These are phyloP conservation scores for Rhodamnia argentea DNA, from an alignment of 345 rosid species.

Conservation along the genomic window DNA sequence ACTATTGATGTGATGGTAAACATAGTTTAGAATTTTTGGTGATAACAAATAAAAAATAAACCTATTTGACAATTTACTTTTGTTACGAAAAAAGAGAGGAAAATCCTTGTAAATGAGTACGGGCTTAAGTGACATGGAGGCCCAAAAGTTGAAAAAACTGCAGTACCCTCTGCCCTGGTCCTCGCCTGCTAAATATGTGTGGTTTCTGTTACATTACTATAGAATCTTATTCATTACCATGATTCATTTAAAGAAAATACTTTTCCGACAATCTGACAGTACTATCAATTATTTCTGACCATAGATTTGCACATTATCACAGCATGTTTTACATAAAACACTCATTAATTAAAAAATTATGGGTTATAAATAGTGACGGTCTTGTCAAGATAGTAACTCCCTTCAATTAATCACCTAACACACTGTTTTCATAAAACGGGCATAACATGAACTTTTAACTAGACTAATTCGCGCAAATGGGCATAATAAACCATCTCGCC, in stretches of 20 bases:
- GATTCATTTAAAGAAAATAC: not conserved
- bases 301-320: too few species aligned
- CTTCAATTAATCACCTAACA: not conserved
- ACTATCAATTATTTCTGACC: too few species aligned
- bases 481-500: not conserved
- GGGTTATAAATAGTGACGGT: too few species aligned
- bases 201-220: too few species aligned
- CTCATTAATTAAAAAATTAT: too few species aligned
- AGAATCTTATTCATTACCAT: not conserved
- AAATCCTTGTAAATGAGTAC: not conserved
- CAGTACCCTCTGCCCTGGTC: not conserved
- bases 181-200: not conserved
- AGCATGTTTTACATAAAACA: too few species aligned
- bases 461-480: not conserved
- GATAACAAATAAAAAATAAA: not conserved
- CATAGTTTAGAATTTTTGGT: not conserved
- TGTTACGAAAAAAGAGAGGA: not conserved
- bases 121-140: not conserved
- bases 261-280: too few species aligned
- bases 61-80: not conserved
- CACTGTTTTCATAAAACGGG: not conserved
- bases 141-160: not conserved
- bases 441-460: not conserved
- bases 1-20: too few species aligned
- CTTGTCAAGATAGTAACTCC: too few species aligned